phyloP scores from a whole-genome alignment of 2,329 filamentous ascomycete species.

The Aspergillus caelatus region DNA sequence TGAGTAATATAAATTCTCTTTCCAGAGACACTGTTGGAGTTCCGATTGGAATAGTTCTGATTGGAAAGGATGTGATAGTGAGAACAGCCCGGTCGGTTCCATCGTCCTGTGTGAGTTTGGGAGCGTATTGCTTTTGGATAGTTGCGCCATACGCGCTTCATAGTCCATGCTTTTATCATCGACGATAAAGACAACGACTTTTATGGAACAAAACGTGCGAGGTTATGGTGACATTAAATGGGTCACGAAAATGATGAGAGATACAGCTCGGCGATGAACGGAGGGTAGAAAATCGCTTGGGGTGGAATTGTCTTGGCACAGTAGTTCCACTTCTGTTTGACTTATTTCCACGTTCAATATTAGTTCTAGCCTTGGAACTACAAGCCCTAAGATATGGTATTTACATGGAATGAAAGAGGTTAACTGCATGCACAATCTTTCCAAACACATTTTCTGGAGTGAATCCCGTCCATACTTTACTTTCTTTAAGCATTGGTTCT shows the following conservation, averaged over 20 bases:
- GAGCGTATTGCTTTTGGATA: not conserved
- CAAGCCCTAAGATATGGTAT: too few species aligned
- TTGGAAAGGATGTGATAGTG: not conserved
- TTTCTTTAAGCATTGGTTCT: too few species aligned
- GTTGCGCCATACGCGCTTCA: not conserved
- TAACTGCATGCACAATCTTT: too few species aligned
- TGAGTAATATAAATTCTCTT: not conserved
- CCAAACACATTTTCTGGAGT: too few species aligned
- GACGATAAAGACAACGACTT: not conserved
- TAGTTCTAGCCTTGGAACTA: too few species aligned
- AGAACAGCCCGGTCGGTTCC: not conserved
- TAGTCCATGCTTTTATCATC: not conserved
- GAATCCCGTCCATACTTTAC: too few species aligned
- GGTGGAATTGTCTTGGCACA: not conserved
- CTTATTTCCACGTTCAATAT: not conserved
- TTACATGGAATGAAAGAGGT: too few species aligned
- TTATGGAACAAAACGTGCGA: not conserved
- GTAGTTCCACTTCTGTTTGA: not conserved
- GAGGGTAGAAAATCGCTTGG: too few species aligned
- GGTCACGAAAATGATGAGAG: too few species aligned
- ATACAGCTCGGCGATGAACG: too few species aligned
- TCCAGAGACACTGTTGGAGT: not conserved
- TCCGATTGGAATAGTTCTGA: not conserved
- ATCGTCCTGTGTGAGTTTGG: not conserved
- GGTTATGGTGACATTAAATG: not conserved